Evolutionary conservation across 306 rosid genomes (phyloP).

Genomic region (Vachellia pachyceras): DNA sequence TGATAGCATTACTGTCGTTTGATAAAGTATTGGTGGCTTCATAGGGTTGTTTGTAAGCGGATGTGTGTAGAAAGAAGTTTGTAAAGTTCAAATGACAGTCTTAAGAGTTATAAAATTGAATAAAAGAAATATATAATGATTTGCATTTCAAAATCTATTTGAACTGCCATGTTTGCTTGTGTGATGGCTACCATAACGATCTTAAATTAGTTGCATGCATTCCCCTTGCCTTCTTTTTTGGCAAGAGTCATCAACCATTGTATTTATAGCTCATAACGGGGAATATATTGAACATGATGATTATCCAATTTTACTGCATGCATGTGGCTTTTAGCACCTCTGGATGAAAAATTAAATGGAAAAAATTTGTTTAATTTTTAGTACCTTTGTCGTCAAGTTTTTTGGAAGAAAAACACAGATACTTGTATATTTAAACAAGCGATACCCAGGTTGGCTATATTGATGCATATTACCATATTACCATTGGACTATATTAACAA

Average conservation of each 20-base stretch:
- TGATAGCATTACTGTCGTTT: conserved; percentile 30
- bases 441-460: too few species aligned
- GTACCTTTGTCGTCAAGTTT: neutral
- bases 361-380: neutral
- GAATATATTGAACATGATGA: neutral
- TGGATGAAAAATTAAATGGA: neutral
- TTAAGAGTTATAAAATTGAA: conserved; percentile 23
- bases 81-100: conserved; percentile 38
- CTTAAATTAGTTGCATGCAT: neutral
- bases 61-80: conserved; percentile 29
- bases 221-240: neutral
- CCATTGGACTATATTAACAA: too few species aligned
- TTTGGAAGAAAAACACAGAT: neutral
- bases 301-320: neutral
- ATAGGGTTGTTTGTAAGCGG: neutral
- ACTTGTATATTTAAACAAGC: too few species aligned
- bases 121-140: neutral
- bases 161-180: neutral
- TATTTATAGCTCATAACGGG: neutral
- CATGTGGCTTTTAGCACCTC: neutral
- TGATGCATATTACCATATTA: too few species aligned
- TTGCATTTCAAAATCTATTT: conserved; percentile 1
- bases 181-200: conserved; percentile 17
- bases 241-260: neutral
- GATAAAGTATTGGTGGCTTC: conserved; percentile 21